Base-by-base conservation (phyloP, 371 early-diverging fungal genomes). In the Syncephalastrum monosporum region DNA sequence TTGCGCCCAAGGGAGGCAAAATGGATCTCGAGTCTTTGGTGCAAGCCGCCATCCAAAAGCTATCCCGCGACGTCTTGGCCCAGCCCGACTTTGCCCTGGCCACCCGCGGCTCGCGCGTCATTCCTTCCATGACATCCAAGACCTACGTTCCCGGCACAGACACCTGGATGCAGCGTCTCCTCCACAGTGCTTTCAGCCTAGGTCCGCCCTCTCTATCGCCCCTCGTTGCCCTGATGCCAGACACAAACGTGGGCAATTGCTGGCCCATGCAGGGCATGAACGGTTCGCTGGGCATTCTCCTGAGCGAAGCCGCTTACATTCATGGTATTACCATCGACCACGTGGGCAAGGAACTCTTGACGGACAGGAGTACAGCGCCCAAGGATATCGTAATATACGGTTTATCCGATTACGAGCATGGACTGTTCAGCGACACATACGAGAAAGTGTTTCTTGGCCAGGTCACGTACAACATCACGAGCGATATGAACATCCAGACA, bases 251-350 rank as follows among this genome's bases (percentile, higher is more conserved):
- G 5, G 90, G 90, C 27, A 77, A 88, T 59, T 91, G 91, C 61
- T 91, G 91, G 91, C 82, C 89, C 0, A 79, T 88, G 76, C 63
- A 58, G n/a, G 89, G 90, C 13, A 56, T 67, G 12, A 54, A 61
- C 8, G 91, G 91, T 0, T 74, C 81, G 24, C 47, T 91, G n/a
- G 87, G 82, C 0, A 71, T 91, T 13, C 77, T 71, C 5, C 63
- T 91, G 47, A 75, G 82, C 1, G 59, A 78, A 48, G 65, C 80
- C 10, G 77, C 89, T 44, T 63, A 76, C 8, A 70, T 85, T 2
- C 71, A 79, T 0, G 82, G 79, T 19, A 77, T 91, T 63, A 86
- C 87, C 3, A 63, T 91, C 17, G 91, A 91, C 64, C 90, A 91
- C 65, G 50, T 55, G 7, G 75, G 84, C 41, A 72, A 81, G 13